Evolutionary conservation across 345 rosid genomes (phyloP), one percentile per base, ranked within the genome.

Genomic region (Diplotaxis tenuifolia): DNA sequence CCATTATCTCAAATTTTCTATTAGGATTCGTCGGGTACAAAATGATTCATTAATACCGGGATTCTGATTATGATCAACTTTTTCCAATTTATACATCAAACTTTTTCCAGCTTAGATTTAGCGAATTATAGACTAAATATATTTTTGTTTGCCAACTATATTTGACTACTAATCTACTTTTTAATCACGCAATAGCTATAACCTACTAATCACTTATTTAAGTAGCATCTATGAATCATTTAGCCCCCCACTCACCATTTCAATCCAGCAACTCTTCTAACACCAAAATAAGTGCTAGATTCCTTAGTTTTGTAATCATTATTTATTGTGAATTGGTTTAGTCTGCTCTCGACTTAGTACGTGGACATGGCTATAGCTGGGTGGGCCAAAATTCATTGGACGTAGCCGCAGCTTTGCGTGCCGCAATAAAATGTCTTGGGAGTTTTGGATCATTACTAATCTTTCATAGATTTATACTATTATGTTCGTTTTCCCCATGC

Each of bases 81-180:
- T 74, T 68, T 25, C 42, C 32, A 68, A 67, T 56, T 67, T 57
- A 42, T 56, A 14, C n/a, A n/a, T 56, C 6, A 25, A 9, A 12
- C 11, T 27, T 70, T 54, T 45, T 71, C 31, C 56, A 56, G 58
- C 72, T 55, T 32, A 23, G 40, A 32, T 0, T 47, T 40, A 42
- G 47, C 14, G 4, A 42, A 23, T 19, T 49, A 28, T 62, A 61
- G 21, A 68, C 34, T 61, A 34, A 15, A 57, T 27, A 27, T 14
- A 6, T 57, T n/a, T 53, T 34, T 52, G 78, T 72, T 76, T 73
- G 91, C 87, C 86, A 80, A 81, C 87, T 75, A 77, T 75, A 73
- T 85, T 89, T 89, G 95, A 89, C 89, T 80, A 87, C 40, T 63
- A 64, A 84, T 70, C 74, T 58, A 67, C 85, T 69, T 71, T 75